Evolutionary conservation across 768 basidiomycete genomes (phyloP).

Genomic region (Imleria badia): DNA sequence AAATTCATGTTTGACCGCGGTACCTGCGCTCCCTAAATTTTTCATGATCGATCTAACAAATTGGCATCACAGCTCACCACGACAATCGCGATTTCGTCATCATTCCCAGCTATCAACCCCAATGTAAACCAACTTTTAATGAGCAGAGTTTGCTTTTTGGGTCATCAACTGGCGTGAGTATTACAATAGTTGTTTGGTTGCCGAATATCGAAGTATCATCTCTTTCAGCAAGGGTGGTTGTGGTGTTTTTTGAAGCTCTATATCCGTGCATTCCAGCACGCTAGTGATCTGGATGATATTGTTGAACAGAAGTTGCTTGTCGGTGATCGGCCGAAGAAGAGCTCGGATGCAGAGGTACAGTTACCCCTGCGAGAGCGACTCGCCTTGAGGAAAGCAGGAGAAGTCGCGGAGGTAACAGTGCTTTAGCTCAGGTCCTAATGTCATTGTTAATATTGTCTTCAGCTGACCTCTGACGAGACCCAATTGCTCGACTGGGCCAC

Average conservation of each 20-base stretch:
- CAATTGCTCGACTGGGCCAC: conserved; percentile 57
- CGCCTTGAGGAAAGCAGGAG: conserved; percentile 45
- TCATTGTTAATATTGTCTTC: conserved; percentile 5
- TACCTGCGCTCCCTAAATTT: conserved; percentile 33
- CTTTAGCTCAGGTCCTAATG: background rate
- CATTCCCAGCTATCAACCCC: conserved; percentile 76
- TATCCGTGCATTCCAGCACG: conserved; percentile 73
- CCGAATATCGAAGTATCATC: background rate
- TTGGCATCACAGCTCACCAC: conserved; percentile 53
- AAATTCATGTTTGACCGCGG: conserved; percentile 80
- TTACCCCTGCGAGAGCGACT: conserved; percentile 61
- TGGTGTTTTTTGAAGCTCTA: conserved; percentile 72
- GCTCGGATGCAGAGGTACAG: conserved; percentile 46
- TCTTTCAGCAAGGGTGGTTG: conserved; percentile 66
- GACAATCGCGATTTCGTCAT: conserved; percentile 88
- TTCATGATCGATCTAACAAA: conserved; percentile 3
- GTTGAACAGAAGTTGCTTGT: conserved; percentile 81
- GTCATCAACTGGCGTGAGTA: conserved; percentile 60
- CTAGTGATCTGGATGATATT: conserved; percentile 76
- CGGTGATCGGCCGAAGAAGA: conserved; percentile 75
- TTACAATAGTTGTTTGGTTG: background rate
- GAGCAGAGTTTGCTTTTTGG: conserved; percentile 69
- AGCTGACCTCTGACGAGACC: conserved; percentile 70
- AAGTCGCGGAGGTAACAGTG: conserved; percentile 50
- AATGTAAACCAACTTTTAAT: conserved; percentile 48